phyloP scores from a whole-genome alignment of 2,329 filamentous ascomycete genomes.

The Hypoxylon sp. region DNA sequence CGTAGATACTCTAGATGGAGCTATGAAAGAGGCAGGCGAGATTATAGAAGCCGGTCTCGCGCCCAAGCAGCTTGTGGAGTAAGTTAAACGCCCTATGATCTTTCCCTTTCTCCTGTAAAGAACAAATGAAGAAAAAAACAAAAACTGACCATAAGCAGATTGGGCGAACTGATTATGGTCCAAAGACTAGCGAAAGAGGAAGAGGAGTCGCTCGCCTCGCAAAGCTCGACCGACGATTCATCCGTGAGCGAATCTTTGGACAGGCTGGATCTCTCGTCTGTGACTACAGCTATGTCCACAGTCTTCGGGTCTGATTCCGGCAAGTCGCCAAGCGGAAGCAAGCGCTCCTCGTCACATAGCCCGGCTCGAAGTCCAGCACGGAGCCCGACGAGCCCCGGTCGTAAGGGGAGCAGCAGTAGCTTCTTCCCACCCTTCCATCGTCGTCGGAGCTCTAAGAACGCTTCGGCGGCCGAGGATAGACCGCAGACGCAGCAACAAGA shows the following conservation, averaged over 20 bases:
- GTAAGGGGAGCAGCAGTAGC: conserved; percentile 36
- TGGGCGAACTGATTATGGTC: conserved; percentile 82
- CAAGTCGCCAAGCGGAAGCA: conserved; percentile 41
- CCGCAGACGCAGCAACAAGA: conserved; percentile 40
- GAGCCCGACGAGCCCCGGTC: conserved; percentile 30
- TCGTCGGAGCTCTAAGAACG: conserved; percentile 49
- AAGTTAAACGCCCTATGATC: conserved; percentile 51
- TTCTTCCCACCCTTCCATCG: conserved; percentile 46
- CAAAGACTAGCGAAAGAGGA: conserved; percentile 58
- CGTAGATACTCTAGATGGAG: conserved; percentile 82
- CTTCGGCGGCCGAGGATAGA: conserved; percentile 35
- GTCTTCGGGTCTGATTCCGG: conserved; percentile 50
- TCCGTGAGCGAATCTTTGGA: conserved; percentile 54
- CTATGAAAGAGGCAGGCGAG: conserved; percentile 86
- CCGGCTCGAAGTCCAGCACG: conserved; percentile 30
- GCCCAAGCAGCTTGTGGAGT: conserved; percentile 84
- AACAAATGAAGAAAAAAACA: not conserved
- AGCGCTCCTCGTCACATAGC: conserved; percentile 51
- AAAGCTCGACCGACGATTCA: conserved; percentile 43
- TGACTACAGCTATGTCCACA: conserved; percentile 56
- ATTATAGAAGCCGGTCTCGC: conserved; percentile 80
- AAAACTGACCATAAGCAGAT: conserved; percentile 51
- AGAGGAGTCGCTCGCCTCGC: conserved; percentile 45
- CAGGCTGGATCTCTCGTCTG: conserved; percentile 46
- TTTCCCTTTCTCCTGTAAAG: too few species aligned